A percentile compares a stretch with the other conserved stretches of the same genome.
Conservation (phyloP, 164 flowering plant genomes). For the Brasenia schreberi region DNA sequence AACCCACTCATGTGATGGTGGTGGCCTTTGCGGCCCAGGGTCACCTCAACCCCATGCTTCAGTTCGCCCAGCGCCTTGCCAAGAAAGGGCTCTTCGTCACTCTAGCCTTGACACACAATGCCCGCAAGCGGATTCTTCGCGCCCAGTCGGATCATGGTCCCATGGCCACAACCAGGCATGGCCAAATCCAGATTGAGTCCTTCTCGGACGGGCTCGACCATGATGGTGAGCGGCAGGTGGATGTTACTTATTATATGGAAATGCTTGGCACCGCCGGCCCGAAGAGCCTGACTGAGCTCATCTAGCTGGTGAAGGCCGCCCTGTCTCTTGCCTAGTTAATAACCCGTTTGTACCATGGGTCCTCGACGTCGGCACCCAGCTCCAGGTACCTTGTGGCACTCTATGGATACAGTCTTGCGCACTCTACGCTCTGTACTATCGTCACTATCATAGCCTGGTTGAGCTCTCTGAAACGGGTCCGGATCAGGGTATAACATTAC, state of each 20-base stretch:
- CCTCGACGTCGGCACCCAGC: constrained; percentile 38
- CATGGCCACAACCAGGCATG: constrained; percentile 13
- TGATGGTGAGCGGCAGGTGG: constrained; percentile 18
- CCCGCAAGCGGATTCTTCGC: constrained; percentile 22
- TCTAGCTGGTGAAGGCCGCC: constrained; percentile 29
- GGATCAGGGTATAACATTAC: constrained; percentile 12
- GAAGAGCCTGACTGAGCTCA: constrained; percentile 18
- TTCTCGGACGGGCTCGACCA: constrained; percentile 42
- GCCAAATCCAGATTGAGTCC: constrained; percentile 51
- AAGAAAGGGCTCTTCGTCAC: constrained; percentile 51
- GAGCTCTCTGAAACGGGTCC: not conserved
- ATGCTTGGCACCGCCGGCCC: constrained; percentile 37
- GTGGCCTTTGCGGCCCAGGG: constrained; percentile 65
- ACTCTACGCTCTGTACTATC: constrained; percentile 43
- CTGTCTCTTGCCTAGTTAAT: constrained; percentile 50
- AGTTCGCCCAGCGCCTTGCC: constrained; percentile 47
- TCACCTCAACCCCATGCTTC: constrained; percentile 50
- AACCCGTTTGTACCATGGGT: constrained; percentile 84
- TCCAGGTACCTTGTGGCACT: constrained; percentile 42
- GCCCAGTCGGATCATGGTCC: not conserved
- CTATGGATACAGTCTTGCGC: constrained; percentile 80
- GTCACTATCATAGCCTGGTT: constrained; percentile 14
- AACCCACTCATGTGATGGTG: constrained; percentile 29
- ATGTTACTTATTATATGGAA: constrained; percentile 22
- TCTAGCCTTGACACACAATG: constrained; percentile 30